phyloP scores from a whole-genome alignment of 768 basidiomycete species.

The Pleurotus ostreatus region DNA sequence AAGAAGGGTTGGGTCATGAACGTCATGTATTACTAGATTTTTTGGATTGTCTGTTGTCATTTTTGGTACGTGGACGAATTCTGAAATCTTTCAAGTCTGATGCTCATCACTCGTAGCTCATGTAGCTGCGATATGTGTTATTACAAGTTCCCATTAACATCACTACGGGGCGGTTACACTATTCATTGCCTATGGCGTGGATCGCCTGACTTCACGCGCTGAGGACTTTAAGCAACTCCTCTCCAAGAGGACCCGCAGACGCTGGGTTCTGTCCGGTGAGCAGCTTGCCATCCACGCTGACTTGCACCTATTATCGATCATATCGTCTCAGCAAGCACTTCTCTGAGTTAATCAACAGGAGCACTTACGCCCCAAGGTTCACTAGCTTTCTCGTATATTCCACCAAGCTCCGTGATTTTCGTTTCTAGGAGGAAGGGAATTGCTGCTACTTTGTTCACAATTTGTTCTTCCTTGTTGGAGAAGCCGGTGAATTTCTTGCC shows the following conservation, averaged over 20 bases:
- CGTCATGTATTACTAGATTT: slow-evolving; percentile 46
- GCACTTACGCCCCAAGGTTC: slow-evolving; percentile 53
- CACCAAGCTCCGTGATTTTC: slow-evolving; percentile 61
- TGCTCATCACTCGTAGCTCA: no score
- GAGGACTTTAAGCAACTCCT: slow-evolving; percentile 54
- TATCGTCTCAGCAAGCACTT: background rate
- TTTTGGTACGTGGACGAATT: background rate
- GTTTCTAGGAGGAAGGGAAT: slow-evolving; percentile 73
- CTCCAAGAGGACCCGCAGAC: slow-evolving; percentile 51
- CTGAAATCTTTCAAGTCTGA: no score
- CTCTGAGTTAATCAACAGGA: background rate
- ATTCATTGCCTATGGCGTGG: slow-evolving; percentile 14
- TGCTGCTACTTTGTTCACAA: slow-evolving; percentile 41
- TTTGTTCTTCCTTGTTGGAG: slow-evolving; percentile 65
- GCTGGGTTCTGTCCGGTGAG: slow-evolving; percentile 77
- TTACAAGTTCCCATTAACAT: no score
- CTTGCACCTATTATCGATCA: slow-evolving; percentile 33
- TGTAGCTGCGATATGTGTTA: no score
- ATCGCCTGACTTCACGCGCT: slow-evolving; percentile 14
- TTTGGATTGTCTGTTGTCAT: background rate
- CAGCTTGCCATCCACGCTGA: slow-evolving; percentile 55
- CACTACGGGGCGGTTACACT: background rate
- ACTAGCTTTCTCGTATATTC: slow-evolving; percentile 48
- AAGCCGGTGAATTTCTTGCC: slow-evolving; percentile 62
- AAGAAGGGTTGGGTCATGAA: slow-evolving; percentile 86